Evolutionary conservation across 805 yeast species (phyloP), one percentile per base, ranked within the genome.

Genomic region (Wickerhamiella australiensis): DNA sequence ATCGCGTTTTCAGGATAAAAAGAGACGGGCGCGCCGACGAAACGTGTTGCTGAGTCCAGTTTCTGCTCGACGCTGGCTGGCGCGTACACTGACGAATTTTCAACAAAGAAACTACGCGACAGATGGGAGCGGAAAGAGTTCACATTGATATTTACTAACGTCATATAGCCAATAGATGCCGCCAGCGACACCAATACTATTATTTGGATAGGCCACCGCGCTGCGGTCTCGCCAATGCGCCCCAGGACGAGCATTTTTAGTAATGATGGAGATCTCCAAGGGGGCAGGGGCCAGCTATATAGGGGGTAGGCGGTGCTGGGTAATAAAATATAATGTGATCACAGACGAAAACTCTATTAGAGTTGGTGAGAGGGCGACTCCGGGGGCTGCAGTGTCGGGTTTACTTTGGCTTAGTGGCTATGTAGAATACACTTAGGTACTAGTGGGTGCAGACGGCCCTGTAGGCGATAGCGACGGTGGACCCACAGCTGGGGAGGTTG

Each of bases 111-210:
- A 23, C 58, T 51, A 37, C 61, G 59, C 18, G 59, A 42, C 37
- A 59, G 52, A 38, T 56, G 46, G 11, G 53, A 40, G 45, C 54
- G 51, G 46, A 54, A 51, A 38, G 56, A 48, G 40, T 55, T 35
- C n/a, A 66, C 63, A 41, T 68, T 63, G 43, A 65, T 57, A 56
- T 68, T 69, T 52, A 77, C 66, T 54, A 63, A 75, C 3, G 88
- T 75, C 52, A 88, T 71, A 63, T 88, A 90, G 7, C 90, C 82
- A 48, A 84, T 67, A 2, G 95, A 81, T 2, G 94, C 92, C 37
- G 85, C 63, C 45, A 87, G 66, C 12, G 90, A 73, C 5, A 86
- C 75, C 50, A 77, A 60, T 43, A 86, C 77, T 48, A 88, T 79
- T 49, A 86, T 75, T 65, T 88, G 97, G 56, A 90, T 85, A 15